Percentiles rank a stretch among this genome's conserved stretches.
These are phyloP conservation scores for Monilinia polystroma DNA, from an alignment of 2,329 filamentous ascomycete species.

Conservation along the genomic window DNA sequence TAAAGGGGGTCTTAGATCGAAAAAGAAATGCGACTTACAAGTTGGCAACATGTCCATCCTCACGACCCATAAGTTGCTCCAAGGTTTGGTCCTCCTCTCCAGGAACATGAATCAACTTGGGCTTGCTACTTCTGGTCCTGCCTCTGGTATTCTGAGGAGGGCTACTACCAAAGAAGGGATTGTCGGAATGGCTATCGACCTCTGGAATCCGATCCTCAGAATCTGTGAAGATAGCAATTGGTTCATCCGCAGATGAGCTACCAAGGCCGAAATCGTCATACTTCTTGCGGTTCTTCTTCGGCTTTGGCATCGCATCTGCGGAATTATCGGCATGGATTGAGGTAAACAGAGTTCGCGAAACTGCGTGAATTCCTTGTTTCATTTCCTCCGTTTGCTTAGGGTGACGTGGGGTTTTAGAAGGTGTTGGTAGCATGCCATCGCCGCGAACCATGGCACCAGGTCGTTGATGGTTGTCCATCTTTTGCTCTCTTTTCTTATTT, in stretches of 20 bases:
- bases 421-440: constrained; percentile 68
- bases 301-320: constrained; percentile 57
- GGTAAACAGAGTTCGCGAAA: constrained; percentile 64
- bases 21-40: constrained; percentile 62
- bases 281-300: constrained; percentile 58
- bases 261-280: constrained; percentile 55
- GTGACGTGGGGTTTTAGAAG: constrained; percentile 71
- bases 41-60: constrained; percentile 71
- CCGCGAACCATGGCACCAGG: constrained; percentile 26
- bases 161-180: constrained; percentile 65
- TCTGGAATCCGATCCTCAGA: constrained; percentile 74
- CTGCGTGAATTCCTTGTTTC: constrained; percentile 51
- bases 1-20: constrained; percentile 17
- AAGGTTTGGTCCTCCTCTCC: constrained; percentile 51
- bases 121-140: constrained; percentile 55
- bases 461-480: constrained; percentile 31
- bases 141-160: constrained; percentile 40
- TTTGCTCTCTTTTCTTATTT: constrained; percentile 29
- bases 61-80: constrained; percentile 60
- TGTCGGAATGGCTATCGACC: constrained; percentile 62
- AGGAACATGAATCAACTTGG: constrained; percentile 50
- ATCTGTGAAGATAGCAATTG: constrained; percentile 76
- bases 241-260: constrained; percentile 51
- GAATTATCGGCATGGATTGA: constrained; percentile 43
- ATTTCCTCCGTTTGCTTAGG: constrained; percentile 55